Conservation (phyloP, 2,329 filamentous ascomycete genomes). For the Neofusicoccum sp. region DNA sequence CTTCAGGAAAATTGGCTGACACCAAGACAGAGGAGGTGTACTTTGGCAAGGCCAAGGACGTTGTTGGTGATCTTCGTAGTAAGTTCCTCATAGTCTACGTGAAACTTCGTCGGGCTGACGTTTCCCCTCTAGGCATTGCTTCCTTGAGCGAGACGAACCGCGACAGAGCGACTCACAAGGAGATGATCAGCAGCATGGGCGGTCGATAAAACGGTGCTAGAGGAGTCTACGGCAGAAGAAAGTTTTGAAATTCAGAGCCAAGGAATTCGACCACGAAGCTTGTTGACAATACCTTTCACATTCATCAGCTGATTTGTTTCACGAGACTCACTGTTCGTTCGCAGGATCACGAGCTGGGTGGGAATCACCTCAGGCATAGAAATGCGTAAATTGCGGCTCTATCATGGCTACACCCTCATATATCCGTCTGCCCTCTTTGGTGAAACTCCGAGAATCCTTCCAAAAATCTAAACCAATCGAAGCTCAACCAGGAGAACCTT, state of each 20-base stretch:
- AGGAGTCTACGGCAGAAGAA: background rate
- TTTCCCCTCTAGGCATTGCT: conserved; percentile 55
- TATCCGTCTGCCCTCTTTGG: background rate
- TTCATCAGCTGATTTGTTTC: background rate
- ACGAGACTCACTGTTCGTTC: background rate
- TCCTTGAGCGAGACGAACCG: conserved; percentile 79
- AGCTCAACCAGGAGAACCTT: background rate
- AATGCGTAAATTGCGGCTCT: background rate
- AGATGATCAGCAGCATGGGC: conserved; percentile 69
- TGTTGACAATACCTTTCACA: background rate
- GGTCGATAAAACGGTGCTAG: conserved; percentile 10
- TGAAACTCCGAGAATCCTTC: background rate
- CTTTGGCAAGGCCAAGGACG: conserved; percentile 98
- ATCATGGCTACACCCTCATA: background rate
- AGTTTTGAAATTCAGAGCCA: background rate
- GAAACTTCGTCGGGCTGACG: background rate
- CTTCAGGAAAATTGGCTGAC: conserved; percentile 24
- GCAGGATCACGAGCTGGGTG: background rate
- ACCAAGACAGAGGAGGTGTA: conserved; percentile 74
- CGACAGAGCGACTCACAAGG: conserved; percentile 80
- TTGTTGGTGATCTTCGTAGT: conserved; percentile 92
- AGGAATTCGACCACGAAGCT: background rate
- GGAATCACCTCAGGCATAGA: background rate
- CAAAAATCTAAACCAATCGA: background rate
- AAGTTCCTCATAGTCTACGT: conserved; percentile 29